A percentile compares a stretch with the other conserved stretches of the same genome.
Conservation (phyloP, 495 filamentous ascomycete species). For the Aspergillus asperescens region DNA sequence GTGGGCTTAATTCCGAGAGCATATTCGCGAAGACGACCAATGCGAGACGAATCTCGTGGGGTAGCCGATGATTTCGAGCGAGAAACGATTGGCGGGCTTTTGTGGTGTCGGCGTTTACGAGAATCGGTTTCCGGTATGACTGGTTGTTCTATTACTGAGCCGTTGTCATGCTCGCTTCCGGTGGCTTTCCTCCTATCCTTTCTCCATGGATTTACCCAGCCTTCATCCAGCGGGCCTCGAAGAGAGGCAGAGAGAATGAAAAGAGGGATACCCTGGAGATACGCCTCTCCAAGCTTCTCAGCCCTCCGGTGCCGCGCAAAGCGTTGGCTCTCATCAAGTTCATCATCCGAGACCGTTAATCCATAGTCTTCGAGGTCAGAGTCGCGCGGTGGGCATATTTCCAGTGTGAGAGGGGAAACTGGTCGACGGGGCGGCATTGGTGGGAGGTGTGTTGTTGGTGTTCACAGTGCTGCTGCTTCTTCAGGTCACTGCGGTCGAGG, state of each 20-base stretch:
- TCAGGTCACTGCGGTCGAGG: conserved; percentile 19
- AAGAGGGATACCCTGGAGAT: conserved; percentile 51
- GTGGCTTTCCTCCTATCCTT: conserved; percentile 23
- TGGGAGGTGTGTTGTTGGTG: conserved; percentile 8
- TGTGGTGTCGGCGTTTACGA: conserved; percentile 15
- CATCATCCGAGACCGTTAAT: conserved; percentile 53
- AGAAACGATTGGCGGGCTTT: conserved; percentile 3
- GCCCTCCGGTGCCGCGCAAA: conserved; percentile 50
- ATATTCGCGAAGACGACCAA: background rate
- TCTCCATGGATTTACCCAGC: conserved; percentile 64
- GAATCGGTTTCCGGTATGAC: conserved; percentile 24
- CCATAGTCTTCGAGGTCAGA: conserved; percentile 36
- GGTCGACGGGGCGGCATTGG: conserved; percentile 26
- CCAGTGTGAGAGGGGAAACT: conserved; percentile 37
- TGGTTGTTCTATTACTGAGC: conserved; percentile 1
- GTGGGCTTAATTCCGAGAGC: background rate
- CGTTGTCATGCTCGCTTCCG: background rate
- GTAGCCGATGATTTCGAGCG: background rate
- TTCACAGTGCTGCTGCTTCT: conserved; percentile 19
- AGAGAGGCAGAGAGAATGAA: conserved; percentile 59
- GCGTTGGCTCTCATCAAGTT: conserved; percentile 45
- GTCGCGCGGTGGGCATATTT: conserved; percentile 43
- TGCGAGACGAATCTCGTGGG: background rate
- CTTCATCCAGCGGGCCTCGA: conserved; percentile 56
- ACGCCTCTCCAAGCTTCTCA: conserved; percentile 54